Evolutionary conservation across 169 alveolate species (phyloP).

Genomic region (Babesia caballi): DNA sequence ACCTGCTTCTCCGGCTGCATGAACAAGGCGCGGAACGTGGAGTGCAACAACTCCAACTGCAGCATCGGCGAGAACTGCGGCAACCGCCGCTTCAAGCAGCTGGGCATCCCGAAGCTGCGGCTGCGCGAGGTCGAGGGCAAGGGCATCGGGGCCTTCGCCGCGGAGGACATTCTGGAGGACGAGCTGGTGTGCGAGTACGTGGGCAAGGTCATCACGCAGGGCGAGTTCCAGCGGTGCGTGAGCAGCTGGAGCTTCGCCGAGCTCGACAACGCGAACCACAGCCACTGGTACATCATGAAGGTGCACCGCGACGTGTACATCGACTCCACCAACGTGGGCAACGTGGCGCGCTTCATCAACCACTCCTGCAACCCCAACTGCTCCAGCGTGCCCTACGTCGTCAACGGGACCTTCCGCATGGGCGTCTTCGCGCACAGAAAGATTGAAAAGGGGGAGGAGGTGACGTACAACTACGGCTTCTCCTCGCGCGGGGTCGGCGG

Average conservation of each 20-base stretch:
- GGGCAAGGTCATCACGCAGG: slow-evolving; percentile 77
- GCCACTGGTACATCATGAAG: slow-evolving; percentile 86
- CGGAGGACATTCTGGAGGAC: slow-evolving; percentile 68
- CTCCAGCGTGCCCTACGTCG: slow-evolving; percentile 91
- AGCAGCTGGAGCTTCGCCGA: slow-evolving; percentile 72
- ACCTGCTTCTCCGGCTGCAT: slow-evolving; percentile 23
- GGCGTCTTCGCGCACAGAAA: slow-evolving; percentile 92
- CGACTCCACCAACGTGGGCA: slow-evolving; percentile 94
- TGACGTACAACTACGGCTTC: slow-evolving; percentile 91
- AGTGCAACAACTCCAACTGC: slow-evolving; percentile 49
- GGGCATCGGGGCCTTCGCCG: slow-evolving; percentile 78
- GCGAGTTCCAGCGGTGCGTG: slow-evolving; percentile 69
- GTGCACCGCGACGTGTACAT: slow-evolving; percentile 86
- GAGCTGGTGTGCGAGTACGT: slow-evolving; percentile 82
- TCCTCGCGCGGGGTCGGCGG: slow-evolving; percentile 62
- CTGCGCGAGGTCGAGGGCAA: slow-evolving; percentile 64
- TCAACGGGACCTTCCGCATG: slow-evolving; percentile 91
- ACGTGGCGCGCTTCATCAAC: slow-evolving; percentile 93
- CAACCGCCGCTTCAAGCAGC: slow-evolving; percentile 38
- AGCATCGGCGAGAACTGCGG: slow-evolving; percentile 53
- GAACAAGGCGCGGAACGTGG: slow-evolving; percentile 22
- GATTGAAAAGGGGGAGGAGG: slow-evolving; percentile 92
- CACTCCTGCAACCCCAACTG: slow-evolving; percentile 98
- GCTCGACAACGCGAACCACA: slow-evolving; percentile 68
- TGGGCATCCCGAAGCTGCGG: slow-evolving; percentile 33